Evolutionary conservation across 2,329 filamentous ascomycete genomes (phyloP), one percentile per base, ranked within the genome.

Genomic region (Aspergillus neoniger): DNA sequence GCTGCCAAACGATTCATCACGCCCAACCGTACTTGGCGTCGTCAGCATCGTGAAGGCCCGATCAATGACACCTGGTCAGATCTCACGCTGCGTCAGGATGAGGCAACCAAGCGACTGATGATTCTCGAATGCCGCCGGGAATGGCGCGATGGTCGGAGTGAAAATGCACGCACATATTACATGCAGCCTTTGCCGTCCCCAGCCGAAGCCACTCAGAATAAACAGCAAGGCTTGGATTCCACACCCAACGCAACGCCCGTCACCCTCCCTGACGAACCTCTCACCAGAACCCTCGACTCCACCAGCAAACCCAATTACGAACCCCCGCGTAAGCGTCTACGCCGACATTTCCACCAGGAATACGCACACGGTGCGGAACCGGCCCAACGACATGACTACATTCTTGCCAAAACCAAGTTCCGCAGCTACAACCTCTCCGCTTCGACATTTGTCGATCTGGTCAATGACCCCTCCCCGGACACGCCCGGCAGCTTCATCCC

Each of bases 21-120:
- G 63, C 76, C 78, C n/a, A 80, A 81, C 57, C 76, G 78, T 19
- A 81, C 88, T 48, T 91, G 87, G 83, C 81, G 89, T 7, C 84
- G 89, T 15, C 81, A 88, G 53, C 87, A 91, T 65, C 78, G 77
- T 28, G 89, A 92, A 71, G 90, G 90, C 0, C 85, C 88, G 0
- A 86, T 92, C 15, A 89, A 92, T 65, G 87, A 92, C 66, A 83
- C 88, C 2, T 93, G 90, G 89, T 88, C 85, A 0, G 85, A 86
- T 59, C 76, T 93, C 3, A 83, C 83, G 4, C 77, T 92, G 1
- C 82, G 85, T 28, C 80, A 79, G 36, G 85, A 91, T 60, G 86
- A 91, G 61, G 67, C 68, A 10, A 87, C 83, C 0, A 85, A 86
- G 1, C 73, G 80, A 14, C 74, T 90, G 1, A 79, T 84, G 54